These are phyloP conservation scores for Poa pratensis DNA, from an alignment of 176 grass and related monocot genomes.

Conservation along the genomic window DNA sequence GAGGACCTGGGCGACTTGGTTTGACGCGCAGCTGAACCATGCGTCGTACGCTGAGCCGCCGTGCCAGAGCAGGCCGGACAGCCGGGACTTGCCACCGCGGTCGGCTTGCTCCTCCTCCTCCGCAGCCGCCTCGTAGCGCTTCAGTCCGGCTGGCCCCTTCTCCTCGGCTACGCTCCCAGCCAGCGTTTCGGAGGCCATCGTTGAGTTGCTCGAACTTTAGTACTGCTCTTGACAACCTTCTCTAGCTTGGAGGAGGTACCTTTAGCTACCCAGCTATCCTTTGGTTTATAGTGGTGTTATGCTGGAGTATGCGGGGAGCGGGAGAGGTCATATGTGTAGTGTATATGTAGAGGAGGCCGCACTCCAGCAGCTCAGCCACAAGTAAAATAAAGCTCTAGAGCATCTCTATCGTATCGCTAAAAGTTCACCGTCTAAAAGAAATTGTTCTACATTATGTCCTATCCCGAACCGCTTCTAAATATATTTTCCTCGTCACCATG, in stretches of 20 bases:
- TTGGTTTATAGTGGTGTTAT: slow-evolving; percentile 5
- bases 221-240: background rate
- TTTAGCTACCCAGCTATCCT: background rate
- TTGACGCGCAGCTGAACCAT: slow-evolving; percentile 98
- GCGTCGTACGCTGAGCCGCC: slow-evolving; percentile 91
- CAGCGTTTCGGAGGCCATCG: slow-evolving; percentile 41
- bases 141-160: slow-evolving; percentile 62
- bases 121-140: slow-evolving; percentile 48
- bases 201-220: background rate
- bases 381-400: background rate
- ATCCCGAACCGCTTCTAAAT: no score
- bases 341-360: slow-evolving; percentile 51
- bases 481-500: no score
- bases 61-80: slow-evolving; percentile 86
- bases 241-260: background rate
- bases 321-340: background rate
- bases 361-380: slow-evolving; percentile 50
- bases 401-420: no score
- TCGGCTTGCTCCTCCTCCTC: background rate
- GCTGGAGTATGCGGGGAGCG: background rate
- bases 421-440: no score
- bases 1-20: slow-evolving; percentile 95
- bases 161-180: slow-evolving; percentile 60
- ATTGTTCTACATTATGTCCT: no score
- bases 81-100: slow-evolving; percentile 34